Evolutionary conservation across 345 rosid species (phyloP).

Genomic region (Microthlaspi erraticum): DNA sequence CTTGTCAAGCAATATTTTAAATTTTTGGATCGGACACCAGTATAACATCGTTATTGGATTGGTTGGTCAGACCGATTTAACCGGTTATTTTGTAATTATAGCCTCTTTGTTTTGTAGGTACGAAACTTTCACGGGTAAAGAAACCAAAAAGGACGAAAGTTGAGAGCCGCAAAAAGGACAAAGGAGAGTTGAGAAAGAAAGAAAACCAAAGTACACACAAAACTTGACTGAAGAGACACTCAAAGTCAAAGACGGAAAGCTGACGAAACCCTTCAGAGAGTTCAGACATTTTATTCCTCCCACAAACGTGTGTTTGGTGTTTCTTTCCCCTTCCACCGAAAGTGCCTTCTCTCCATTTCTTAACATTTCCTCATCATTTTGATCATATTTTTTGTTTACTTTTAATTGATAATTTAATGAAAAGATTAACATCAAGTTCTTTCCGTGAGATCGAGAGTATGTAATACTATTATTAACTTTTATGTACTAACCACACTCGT

Average conservation of each 20-base stretch:
- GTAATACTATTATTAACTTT: too few species aligned
- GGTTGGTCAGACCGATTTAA: too few species aligned
- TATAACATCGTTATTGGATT: too few species aligned
- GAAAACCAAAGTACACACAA: slow-evolving; percentile 37
- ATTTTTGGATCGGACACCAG: too few species aligned
- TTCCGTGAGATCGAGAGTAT: too few species aligned
- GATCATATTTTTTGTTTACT: background rate
- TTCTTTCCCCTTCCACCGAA: slow-evolving; percentile 19
- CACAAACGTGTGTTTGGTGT: slow-evolving; percentile 9
- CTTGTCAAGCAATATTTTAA: too few species aligned
- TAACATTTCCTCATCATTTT: background rate
- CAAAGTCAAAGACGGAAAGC: slow-evolving; percentile 46
- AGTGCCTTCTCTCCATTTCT: background rate
- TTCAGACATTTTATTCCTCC: slow-evolving; percentile 20
- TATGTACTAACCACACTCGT: too few species aligned
- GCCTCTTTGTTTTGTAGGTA: too few species aligned
- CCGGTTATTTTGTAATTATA: too few species aligned
- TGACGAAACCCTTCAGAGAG: slow-evolving; percentile 29
- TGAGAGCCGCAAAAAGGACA: background rate
- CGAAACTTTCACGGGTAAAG: too few species aligned
- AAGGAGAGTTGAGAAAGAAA: background rate
- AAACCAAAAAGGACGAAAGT: background rate
- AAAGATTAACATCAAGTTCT: too few species aligned
- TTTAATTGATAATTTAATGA: background rate
- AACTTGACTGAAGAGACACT: slow-evolving; percentile 41